Conservation (phyloP, 1,139 yeast genomes). For the Geotrichum histeridarum region DNA sequence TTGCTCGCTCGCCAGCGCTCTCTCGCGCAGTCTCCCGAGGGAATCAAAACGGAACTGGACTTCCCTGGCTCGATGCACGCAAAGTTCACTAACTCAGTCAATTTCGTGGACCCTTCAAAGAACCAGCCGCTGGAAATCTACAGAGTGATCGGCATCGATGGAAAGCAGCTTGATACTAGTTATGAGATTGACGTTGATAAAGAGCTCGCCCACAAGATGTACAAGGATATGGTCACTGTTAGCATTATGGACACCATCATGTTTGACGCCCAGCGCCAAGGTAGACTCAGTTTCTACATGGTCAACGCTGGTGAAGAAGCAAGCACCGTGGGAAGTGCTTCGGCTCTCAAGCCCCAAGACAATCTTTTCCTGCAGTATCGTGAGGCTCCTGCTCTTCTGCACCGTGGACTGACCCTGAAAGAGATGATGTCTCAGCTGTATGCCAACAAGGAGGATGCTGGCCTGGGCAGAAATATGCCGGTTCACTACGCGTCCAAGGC, state of each 20-base stretch:
- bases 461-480: conserved; percentile 38
- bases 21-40: conserved; percentile 28
- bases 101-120: conserved; percentile 28
- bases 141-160: conserved; percentile 33
- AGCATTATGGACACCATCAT: conserved; percentile 34
- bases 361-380: conserved; percentile 36
- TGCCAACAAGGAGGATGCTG: conserved; percentile 34
- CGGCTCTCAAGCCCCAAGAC: conserved; percentile 36
- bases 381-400: conserved; percentile 36
- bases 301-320: conserved; percentile 41
- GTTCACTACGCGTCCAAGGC: conserved; percentile 34
- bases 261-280: conserved; percentile 40
- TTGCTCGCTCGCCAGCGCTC: background rate
- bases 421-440: conserved; percentile 37
- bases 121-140: conserved; percentile 31
- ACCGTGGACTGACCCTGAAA: conserved; percentile 36
- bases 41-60: conserved; percentile 29
- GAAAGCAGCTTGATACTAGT: conserved; percentile 29
- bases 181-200: conserved; percentile 29
- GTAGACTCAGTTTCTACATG: conserved; percentile 38
- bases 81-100: conserved; percentile 28
- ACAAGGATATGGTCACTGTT: conserved; percentile 35
- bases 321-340: conserved; percentile 36
- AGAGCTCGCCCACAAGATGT: conserved; percentile 32
- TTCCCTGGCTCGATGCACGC: conserved; percentile 34